A percentile compares a stretch with the other conserved stretches of the same genome.
phyloP scores from a whole-genome alignment of 129 eudicot species.

The Escallonia rubra region DNA sequence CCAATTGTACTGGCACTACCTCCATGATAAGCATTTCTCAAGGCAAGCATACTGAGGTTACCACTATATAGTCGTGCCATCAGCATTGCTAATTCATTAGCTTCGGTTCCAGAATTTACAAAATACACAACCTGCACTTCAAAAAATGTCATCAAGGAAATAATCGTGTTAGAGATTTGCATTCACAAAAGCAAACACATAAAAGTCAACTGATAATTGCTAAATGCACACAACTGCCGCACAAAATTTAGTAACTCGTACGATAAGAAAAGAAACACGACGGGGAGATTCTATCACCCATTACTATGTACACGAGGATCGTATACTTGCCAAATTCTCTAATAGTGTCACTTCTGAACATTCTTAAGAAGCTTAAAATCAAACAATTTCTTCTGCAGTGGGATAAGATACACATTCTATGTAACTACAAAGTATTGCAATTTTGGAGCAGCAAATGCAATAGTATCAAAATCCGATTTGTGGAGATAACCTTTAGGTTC shows the following conservation, averaged over 20 bases:
- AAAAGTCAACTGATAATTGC: neutral
- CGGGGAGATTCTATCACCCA: neutral
- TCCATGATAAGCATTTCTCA: slow-evolving; percentile 95
- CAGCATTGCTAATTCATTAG: slow-evolving; percentile 92
- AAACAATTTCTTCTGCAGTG: neutral
- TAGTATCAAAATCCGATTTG: neutral
- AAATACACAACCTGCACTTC: slow-evolving; percentile 83
- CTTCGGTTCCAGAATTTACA: slow-evolving; percentile 97
- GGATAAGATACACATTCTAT: neutral
- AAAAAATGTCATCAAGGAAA: slow-evolving; percentile 12
- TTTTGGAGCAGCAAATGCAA: slow-evolving; percentile 1
- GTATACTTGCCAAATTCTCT: no score
- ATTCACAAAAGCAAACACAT: neutral
- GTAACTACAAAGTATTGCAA: neutral
- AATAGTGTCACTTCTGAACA: neutral
- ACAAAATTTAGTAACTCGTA: neutral
- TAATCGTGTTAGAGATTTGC: neutral
- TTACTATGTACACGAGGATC: neutral
- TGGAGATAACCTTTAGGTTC: slow-evolving; percentile 60
- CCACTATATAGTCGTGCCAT: slow-evolving; percentile 92
- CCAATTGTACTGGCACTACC: slow-evolving; percentile 92
- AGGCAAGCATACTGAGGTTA: slow-evolving; percentile 76
- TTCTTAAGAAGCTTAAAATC: neutral
- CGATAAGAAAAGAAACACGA: neutral
- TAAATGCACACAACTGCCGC: neutral